Percentiles rank a stretch among this genome's conserved stretches.
Evolutionary conservation across 75 land plant species (phyloP).

Genomic region (Sequoia sempervirens): DNA sequence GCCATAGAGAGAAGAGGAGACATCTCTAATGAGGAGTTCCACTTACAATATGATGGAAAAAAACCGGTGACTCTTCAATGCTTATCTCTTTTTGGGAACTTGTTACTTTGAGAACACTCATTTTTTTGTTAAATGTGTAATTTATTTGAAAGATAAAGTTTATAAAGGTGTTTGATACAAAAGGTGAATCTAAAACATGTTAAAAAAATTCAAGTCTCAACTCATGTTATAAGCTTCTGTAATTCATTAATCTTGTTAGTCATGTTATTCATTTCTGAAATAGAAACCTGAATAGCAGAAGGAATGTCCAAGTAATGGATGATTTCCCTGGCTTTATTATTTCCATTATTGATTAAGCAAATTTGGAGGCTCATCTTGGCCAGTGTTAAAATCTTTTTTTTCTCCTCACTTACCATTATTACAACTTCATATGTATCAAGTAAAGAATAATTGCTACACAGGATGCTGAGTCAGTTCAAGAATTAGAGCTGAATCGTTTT

Average conservation of each 20-base stretch:
- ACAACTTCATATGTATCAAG: neutral
- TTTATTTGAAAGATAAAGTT: neutral
- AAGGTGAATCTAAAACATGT: neutral
- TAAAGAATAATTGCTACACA: neutral
- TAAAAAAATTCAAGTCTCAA: neutral
- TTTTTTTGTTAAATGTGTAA: neutral
- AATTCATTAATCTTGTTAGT: neutral
- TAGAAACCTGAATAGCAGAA: neutral
- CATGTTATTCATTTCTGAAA: neutral
- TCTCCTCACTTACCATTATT: neutral
- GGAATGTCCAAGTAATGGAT: neutral
- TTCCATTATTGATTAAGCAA: neutral
- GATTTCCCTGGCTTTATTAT: neutral
- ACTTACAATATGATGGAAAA: conserved; percentile 51
- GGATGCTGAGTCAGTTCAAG: neutral
- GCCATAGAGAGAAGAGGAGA: conserved; percentile 54
- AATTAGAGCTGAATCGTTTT: neutral
- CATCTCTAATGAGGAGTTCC: conserved; percentile 57
- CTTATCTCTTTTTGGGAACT: neutral
- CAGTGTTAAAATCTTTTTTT: too few relatives aligned
- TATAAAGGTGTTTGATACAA: neutral
- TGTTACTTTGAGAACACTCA: neutral
- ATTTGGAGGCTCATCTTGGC: neutral
- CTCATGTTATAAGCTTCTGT: neutral
- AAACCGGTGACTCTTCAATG: conserved; percentile 56